Percentiles rank a stretch among this genome's conserved stretches.
Evolutionary conservation across 768 basidiomycete genomes (phyloP).

Genomic region (Nidula microcarpa): DNA sequence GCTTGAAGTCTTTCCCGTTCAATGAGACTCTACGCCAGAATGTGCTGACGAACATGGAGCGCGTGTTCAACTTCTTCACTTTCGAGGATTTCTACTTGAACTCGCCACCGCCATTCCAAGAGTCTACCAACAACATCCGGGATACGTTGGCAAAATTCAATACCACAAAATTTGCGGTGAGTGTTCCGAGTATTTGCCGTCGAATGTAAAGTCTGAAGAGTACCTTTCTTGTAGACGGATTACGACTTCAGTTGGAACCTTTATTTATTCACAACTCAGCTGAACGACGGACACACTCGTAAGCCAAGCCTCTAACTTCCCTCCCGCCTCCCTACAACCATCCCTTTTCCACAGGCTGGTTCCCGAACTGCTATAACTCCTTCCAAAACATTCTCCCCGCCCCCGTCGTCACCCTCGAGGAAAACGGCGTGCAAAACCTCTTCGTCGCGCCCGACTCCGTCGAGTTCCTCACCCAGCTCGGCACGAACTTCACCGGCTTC

Average conservation of each 20-base stretch:
- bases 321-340: background rate
- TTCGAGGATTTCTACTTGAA: conserved; percentile 50
- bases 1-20: conserved; percentile 54
- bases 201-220: too few species aligned
- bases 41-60: conserved; percentile 41
- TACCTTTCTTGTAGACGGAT: conserved; percentile 41
- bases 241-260: conserved; percentile 62
- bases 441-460: conserved; percentile 55
- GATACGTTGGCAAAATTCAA: conserved; percentile 45
- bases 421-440: conserved; percentile 41
- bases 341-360: conserved; percentile 40
- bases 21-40: conserved; percentile 55
- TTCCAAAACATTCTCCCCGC: conserved; percentile 57
- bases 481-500: conserved; percentile 39
- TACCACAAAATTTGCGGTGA: conserved; percentile 41
- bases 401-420: conserved; percentile 48
- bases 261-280: conserved; percentile 47
- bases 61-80: conserved; percentile 51
- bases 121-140: conserved; percentile 53
- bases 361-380: conserved; percentile 50
- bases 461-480: conserved; percentile 44
- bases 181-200: background rate
- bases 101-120: conserved; percentile 50
- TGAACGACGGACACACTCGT: conserved; percentile 71
- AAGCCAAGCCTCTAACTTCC: conserved; percentile 9